These are phyloP conservation scores for Chimonanthus salicifolius DNA, from an alignment of 164 flowering plant genomes.

Conservation along the genomic window DNA sequence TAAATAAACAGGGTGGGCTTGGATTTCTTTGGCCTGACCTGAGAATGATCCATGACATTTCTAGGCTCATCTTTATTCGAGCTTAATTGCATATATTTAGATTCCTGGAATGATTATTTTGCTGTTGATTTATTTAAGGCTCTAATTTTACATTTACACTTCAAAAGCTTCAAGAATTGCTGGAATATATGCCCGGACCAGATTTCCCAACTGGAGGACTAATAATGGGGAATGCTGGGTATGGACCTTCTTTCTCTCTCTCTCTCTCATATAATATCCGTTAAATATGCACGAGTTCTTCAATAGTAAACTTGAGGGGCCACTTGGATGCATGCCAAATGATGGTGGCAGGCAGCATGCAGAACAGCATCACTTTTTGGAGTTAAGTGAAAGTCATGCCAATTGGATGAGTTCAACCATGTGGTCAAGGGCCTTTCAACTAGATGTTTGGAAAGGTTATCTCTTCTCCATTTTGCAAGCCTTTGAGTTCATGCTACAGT, in stretches of 20 bases:
- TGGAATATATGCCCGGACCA: slow-evolving; percentile 98
- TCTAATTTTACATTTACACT: background rate
- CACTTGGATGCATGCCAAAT: too few relatives aligned
- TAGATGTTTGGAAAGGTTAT: too few relatives aligned
- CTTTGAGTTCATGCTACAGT: too few relatives aligned
- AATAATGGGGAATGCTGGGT: slow-evolving; percentile 92
- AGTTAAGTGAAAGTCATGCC: too few relatives aligned
- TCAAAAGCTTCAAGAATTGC: slow-evolving; percentile 79
- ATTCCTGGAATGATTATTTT: background rate
- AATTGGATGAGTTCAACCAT: too few relatives aligned
- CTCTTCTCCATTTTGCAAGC: too few relatives aligned
- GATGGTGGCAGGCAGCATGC: too few relatives aligned
- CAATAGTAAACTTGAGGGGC: too few relatives aligned
- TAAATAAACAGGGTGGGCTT: background rate
- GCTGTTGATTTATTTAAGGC: background rate
- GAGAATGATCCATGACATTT: background rate
- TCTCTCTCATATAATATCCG: background rate
- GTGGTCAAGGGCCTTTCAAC: too few relatives aligned
- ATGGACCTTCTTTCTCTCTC: slow-evolving; percentile 15
- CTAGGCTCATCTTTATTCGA: background rate
- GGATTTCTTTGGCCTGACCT: background rate
- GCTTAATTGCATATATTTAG: background rate
- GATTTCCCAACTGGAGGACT: slow-evolving; percentile 98
- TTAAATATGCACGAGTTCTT: too few relatives aligned
- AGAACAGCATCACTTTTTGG: too few relatives aligned